Evolutionary conservation across 2,329 filamentous ascomycete genomes (phyloP).

Genomic region (Lachnellula suecica): DNA sequence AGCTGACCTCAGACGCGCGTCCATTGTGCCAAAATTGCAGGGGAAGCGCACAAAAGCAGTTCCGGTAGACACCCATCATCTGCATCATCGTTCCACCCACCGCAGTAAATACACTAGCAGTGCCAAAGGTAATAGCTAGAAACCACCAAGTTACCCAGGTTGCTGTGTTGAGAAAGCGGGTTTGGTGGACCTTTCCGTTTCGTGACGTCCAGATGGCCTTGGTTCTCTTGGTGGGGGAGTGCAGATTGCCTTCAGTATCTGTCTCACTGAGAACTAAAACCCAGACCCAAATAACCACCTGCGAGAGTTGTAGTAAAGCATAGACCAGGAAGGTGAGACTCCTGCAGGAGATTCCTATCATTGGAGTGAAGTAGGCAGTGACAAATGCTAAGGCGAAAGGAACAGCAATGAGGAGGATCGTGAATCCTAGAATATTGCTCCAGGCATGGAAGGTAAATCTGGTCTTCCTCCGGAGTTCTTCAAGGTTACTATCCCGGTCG

Average conservation of each 20-base stretch:
- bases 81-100: conserved; percentile 20
- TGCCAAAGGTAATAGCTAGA: conserved; percentile 10
- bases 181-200: background rate
- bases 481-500: conserved; percentile 15
- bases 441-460: conserved; percentile 14
- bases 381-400: conserved; percentile 34
- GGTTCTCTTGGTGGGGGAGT: background rate
- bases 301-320: conserved; percentile 31
- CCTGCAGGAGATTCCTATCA: conserved; percentile 33
- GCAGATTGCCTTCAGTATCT: conserved; percentile 8
- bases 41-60: conserved; percentile 3
- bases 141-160: conserved; percentile 12
- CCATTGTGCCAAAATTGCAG: conserved; percentile 11
- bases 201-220: conserved; percentile 10
- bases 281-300: conserved; percentile 25
- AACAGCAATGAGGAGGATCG: conserved; percentile 11
- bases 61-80: conserved; percentile 17
- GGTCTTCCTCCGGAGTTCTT: conserved; percentile 9
- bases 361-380: conserved; percentile 35
- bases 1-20: background rate
- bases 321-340: conserved; percentile 36
- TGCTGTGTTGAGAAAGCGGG: background rate
- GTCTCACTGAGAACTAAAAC: conserved; percentile 13
- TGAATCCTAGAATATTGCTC: conserved; percentile 15
- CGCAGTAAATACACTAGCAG: conserved; percentile 12